Percentiles rank a stretch among this genome's conserved stretches.
Conservation (phyloP, 1,284 basidiomycete genomes). For the Austroboletus novae-zelandiae region DNA sequence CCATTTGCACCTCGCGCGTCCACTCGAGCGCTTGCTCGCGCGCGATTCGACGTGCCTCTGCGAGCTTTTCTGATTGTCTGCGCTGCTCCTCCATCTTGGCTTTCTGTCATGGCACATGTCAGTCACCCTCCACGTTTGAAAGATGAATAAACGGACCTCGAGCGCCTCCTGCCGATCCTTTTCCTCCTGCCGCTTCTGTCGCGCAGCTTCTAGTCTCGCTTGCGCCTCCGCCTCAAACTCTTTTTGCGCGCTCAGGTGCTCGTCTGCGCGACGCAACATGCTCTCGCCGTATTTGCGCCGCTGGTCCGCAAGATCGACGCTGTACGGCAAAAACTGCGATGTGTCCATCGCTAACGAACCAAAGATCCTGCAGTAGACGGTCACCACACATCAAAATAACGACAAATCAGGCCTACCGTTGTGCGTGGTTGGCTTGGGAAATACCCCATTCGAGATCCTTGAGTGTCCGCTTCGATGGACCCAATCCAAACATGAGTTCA, state of each 20-base stretch:
- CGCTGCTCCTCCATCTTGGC: constrained; percentile 57
- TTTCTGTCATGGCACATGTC: constrained; percentile 36
- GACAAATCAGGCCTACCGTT: constrained; percentile 58
- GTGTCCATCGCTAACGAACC: constrained; percentile 76
- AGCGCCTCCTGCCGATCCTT: constrained; percentile 55
- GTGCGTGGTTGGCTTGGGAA: constrained; percentile 82
- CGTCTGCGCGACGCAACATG: constrained; percentile 76
- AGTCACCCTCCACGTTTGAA: neutral
- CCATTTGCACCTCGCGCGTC: constrained; percentile 63
- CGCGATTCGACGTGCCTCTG: constrained; percentile 69
- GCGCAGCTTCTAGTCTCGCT: constrained; percentile 72
- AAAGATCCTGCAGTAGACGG: constrained; percentile 59
- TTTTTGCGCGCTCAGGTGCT: constrained; percentile 71
- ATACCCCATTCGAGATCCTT: constrained; percentile 78
- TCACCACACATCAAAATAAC: too few species aligned
- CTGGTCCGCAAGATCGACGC: constrained; percentile 82
- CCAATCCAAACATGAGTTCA: constrained; percentile 78
- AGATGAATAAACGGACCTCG: constrained; percentile 43
- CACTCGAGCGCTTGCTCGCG: constrained; percentile 79
- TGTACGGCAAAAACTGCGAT: constrained; percentile 75
- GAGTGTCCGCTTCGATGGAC: constrained; percentile 72
- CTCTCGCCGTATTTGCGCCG: constrained; percentile 84
- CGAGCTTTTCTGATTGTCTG: constrained; percentile 64
- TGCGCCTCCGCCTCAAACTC: constrained; percentile 73
- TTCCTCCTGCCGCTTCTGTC: constrained; percentile 66